Evolutionary conservation across 805 yeast species (phyloP).

Genomic region (Candida maltosa): DNA sequence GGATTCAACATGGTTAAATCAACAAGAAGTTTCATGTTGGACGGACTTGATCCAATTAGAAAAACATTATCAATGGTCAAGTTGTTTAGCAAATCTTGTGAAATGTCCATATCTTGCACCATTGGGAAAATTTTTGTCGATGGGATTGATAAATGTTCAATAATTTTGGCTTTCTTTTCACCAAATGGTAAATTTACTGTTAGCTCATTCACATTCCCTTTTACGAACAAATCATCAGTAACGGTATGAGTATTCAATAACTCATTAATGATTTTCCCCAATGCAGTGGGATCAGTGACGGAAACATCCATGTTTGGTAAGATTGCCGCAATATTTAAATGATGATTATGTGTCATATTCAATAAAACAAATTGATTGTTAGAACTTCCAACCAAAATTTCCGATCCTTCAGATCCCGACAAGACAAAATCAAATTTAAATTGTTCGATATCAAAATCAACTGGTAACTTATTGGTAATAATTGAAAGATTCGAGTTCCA

Average conservation of each 20-base stretch:
- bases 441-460: background rate
- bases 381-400: too few species aligned
- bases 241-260: constrained; percentile 1
- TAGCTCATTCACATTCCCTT: too few species aligned
- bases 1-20: constrained; percentile 34
- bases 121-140: background rate
- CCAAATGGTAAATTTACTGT: too few species aligned
- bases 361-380: too few species aligned
- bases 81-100: too few species aligned
- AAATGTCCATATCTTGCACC: background rate
- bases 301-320: background rate
- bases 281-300: background rate
- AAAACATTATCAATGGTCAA: constrained; percentile 13
- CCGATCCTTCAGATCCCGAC: too few species aligned
- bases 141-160: background rate
- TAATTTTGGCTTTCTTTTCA: too few species aligned
- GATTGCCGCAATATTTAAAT: background rate
- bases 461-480: background rate
- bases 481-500: too few species aligned
- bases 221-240: too few species aligned
- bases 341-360: background rate
- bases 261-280: background rate
- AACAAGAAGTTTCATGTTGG: constrained; percentile 21
- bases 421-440: constrained; percentile 1
- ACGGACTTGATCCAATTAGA: constrained; percentile 23